These are phyloP conservation scores for Haplosporangium sp. DNA, from an alignment of 371 early-diverging fungal species.

Conservation along the genomic window DNA sequence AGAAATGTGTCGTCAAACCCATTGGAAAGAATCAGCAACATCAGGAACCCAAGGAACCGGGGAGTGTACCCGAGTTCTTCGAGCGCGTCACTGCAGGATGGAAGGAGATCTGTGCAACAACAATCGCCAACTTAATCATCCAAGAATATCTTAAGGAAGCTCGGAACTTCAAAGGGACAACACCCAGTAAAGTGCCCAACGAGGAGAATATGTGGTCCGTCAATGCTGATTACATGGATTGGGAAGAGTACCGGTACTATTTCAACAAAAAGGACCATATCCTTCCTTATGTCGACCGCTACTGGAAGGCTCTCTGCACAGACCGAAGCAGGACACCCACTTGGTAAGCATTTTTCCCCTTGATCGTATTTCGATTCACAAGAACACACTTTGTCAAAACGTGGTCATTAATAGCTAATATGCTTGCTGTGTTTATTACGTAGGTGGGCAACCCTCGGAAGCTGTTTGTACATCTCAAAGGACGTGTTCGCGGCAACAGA, in stretches of 20 bases:
- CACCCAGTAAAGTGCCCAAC: slow-evolving; percentile 28
- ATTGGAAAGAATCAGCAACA: slow-evolving; percentile 34
- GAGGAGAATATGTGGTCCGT: slow-evolving; percentile 60
- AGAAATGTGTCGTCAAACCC: slow-evolving; percentile 55
- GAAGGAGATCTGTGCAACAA: slow-evolving; percentile 77
- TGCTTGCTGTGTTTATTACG: not conserved
- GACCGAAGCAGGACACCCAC: slow-evolving; percentile 73
- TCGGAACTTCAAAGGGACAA: slow-evolving; percentile 13
- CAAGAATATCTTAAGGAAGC: slow-evolving; percentile 63
- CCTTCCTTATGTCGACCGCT: slow-evolving; percentile 73
- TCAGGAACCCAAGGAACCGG: slow-evolving; percentile 36
- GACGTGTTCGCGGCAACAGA: slow-evolving; percentile 72
- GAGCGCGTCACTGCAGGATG: slow-evolving; percentile 76
- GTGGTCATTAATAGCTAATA: no score
- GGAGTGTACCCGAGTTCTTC: slow-evolving; percentile 58
- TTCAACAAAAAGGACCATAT: slow-evolving; percentile 76
- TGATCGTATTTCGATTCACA: not conserved
- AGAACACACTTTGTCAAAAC: not conserved
- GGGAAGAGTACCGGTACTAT: slow-evolving; percentile 68
- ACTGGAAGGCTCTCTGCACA: slow-evolving; percentile 77
- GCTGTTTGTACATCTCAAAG: slow-evolving; percentile 71
- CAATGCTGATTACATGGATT: slow-evolving; percentile 64
- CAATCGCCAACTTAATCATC: slow-evolving; percentile 73
- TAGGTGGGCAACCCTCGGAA: slow-evolving; percentile 77
- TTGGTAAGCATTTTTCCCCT: slow-evolving; percentile 57